Conservation (phyloP, 441 rosid genomes). For the Erodium texanum region DNA sequence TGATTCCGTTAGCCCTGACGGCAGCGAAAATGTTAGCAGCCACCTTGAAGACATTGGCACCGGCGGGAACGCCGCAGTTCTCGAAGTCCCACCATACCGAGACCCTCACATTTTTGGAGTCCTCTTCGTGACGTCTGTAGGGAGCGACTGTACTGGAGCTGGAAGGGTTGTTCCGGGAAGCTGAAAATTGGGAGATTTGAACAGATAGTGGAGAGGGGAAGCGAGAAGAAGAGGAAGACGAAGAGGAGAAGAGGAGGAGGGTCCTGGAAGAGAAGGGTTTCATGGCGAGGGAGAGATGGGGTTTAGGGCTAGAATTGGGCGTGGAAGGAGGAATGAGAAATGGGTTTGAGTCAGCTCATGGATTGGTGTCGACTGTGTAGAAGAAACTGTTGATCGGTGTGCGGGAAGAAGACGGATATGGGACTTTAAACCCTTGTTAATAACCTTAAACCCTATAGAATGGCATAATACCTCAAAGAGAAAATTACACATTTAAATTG, state of each 20-base stretch:
- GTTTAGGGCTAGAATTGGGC: background rate
- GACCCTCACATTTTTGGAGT: slow-evolving; percentile 38
- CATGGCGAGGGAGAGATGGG: slow-evolving; percentile 7
- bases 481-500: too few relatives aligned
- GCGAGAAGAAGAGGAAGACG: background rate
- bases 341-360: too few relatives aligned
- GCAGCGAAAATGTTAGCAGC: slow-evolving; percentile 49
- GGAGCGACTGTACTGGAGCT: slow-evolving; percentile 7
- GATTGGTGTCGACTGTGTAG: too few relatives aligned
- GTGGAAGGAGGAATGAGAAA: too few relatives aligned
- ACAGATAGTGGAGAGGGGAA: background rate
- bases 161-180: slow-evolving; percentile 6
- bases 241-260: background rate
- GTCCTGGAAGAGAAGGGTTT: slow-evolving; percentile 10
- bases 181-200: slow-evolving; percentile 31
- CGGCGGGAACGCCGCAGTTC: slow-evolving; percentile 61
- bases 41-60: slow-evolving; percentile 51
- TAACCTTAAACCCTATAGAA: too few relatives aligned
- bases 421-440: too few relatives aligned
- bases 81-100: slow-evolving; percentile 97
- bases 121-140: slow-evolving; percentile 28
- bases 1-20: slow-evolving; percentile 56
- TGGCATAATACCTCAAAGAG: too few relatives aligned
- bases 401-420: too few relatives aligned
- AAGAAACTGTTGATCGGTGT: too few relatives aligned